These are phyloP conservation scores for Mycosphaerella sp. DNA, from an alignment of 2,329 filamentous ascomycete genomes.

Conservation along the genomic window DNA sequence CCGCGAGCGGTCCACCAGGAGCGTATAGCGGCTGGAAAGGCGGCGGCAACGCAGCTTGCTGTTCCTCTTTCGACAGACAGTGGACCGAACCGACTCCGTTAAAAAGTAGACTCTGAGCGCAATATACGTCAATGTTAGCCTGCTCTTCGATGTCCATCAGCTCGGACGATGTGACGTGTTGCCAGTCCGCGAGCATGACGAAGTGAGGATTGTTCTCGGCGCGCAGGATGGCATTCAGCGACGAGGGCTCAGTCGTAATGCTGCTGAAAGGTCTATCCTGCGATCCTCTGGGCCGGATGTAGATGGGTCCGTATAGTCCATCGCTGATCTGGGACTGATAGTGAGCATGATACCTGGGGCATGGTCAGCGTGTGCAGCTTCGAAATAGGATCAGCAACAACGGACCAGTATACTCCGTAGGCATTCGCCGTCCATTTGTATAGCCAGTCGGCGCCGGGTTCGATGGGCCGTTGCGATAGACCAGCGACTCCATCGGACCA, in stretches of 20 bases:
- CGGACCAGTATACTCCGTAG: constrained; percentile 18
- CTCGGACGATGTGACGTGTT: constrained; percentile 12
- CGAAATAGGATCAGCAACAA: neutral
- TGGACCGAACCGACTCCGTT: constrained; percentile 16
- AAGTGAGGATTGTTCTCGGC: constrained; percentile 13
- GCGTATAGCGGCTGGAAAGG: constrained; percentile 11
- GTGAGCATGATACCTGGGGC: constrained; percentile 17
- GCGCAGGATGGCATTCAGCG: constrained; percentile 2
- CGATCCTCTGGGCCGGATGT: constrained; percentile 8
- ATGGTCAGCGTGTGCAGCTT: neutral
- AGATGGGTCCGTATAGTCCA: constrained; percentile 18
- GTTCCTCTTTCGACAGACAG: constrained; percentile 13
- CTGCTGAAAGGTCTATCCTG: constrained; percentile 1
- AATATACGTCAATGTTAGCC: constrained; percentile 14
- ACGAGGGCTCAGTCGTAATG: constrained; percentile 8
- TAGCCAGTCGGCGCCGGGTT: constrained; percentile 11
- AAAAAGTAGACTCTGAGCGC: constrained; percentile 16
- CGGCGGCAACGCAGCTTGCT: constrained; percentile 10
- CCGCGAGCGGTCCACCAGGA: constrained; percentile 5
- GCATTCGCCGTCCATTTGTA: constrained; percentile 17
- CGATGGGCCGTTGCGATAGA: constrained; percentile 21
- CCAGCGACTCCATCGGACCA: constrained; percentile 24
- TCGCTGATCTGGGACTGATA: constrained; percentile 15
- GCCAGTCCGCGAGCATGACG: constrained; percentile 16
- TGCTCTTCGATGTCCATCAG: constrained; percentile 1